Evolutionary conservation across 176 grass and related monocot genomes (phyloP).

Genomic region (Areca catechu): DNA sequence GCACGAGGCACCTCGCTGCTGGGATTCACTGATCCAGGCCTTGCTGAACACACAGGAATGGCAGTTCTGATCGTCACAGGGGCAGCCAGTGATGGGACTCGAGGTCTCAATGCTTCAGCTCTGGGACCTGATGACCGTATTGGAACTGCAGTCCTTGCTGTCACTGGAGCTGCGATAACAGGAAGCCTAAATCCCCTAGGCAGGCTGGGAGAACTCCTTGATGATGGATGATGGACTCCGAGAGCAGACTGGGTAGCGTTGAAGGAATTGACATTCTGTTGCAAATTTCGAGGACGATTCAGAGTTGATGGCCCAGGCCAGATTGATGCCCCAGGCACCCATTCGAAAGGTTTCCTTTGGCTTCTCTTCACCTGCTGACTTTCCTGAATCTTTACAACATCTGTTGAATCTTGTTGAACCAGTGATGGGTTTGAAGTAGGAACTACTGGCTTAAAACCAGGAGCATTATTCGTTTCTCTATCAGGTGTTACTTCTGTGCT

Average conservation of each 20-base stretch:
- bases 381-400: conserved; percentile 11
- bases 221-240: conserved; percentile 12
- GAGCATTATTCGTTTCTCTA: conserved; percentile 7
- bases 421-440: conserved; percentile 1
- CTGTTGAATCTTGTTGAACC: background rate
- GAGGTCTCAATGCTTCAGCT: conserved; percentile 23
- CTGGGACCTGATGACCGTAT: background rate
- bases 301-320: conserved; percentile 14
- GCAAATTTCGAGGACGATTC: background rate
- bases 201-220: background rate
- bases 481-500: conserved; percentile 3
- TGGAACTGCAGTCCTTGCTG: conserved; percentile 8
- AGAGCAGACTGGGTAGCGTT: conserved; percentile 2
- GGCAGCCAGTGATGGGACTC: conserved; percentile 29
- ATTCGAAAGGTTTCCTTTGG: conserved; percentile 14
- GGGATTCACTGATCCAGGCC: conserved; percentile 21
- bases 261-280: conserved; percentile 9
- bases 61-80: conserved; percentile 40
- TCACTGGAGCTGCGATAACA: background rate
- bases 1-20: background rate
- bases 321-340: background rate
- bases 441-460: background rate
- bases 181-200: conserved; percentile 10
- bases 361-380: background rate
- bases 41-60: conserved; percentile 46